A percentile compares a stretch with the other conserved stretches of the same genome.
These are phyloP conservation scores for Boletus vinaceobasis DNA, from an alignment of 768 basidiomycete species.

Conservation along the genomic window DNA sequence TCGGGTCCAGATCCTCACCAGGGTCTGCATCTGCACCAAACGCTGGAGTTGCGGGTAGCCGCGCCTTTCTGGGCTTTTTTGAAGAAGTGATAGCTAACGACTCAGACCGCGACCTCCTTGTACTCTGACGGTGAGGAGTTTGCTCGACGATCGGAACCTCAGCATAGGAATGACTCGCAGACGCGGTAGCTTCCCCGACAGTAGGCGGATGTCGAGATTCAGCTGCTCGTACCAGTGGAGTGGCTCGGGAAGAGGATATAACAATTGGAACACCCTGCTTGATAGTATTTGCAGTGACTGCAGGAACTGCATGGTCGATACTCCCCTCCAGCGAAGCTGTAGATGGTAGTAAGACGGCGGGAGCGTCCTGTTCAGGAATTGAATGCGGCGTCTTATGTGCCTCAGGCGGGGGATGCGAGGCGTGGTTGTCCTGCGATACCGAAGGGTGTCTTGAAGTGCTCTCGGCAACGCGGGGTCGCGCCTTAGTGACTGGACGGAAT, in stretches of 20 bases:
- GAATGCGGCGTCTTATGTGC: not conserved
- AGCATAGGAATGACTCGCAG: conserved; percentile 14
- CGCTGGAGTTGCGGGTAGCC: conserved; percentile 49
- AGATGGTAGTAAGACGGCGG: not conserved
- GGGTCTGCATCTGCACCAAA: conserved; percentile 61
- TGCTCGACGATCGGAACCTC: conserved; percentile 12
- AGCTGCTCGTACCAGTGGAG: conserved; percentile 1
- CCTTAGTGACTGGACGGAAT: conserved; percentile 65
- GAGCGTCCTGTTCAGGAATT: not conserved
- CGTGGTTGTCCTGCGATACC: conserved; percentile 11
- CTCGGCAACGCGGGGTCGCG: conserved; percentile 43
- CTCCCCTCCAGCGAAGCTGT: conserved; percentile 3
- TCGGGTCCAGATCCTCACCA: conserved; percentile 80
- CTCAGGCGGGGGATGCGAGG: conserved; percentile 10
- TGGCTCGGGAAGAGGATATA: conserved; percentile 17
- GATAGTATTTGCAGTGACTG: not conserved
- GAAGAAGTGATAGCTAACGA: conserved; percentile 13
- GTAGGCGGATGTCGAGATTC: not conserved
- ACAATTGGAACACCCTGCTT: conserved; percentile 17
- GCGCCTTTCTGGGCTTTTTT: conserved; percentile 36
- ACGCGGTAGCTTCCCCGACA: not conserved
- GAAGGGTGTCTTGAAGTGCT: conserved; percentile 15
- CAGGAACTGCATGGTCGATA: conserved; percentile 1
- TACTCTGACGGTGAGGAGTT: conserved; percentile 8
- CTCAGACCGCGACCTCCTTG: conserved; percentile 19